phyloP scores from a whole-genome alignment of 2,329 filamentous ascomycete genomes.

The Shiraia sp. region DNA sequence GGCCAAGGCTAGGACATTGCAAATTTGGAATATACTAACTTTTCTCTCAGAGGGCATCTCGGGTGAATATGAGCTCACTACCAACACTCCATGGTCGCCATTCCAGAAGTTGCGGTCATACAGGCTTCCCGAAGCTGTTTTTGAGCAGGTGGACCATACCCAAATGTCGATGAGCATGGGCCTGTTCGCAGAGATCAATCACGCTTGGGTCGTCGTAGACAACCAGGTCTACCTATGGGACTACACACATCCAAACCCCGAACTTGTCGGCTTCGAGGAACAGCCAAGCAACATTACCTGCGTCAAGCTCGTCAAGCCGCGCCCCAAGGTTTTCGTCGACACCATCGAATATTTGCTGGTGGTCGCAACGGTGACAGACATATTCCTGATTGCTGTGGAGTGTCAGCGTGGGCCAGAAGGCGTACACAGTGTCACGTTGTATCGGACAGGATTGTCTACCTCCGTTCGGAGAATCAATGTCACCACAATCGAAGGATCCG shows the following conservation, averaged over 20 bases:
- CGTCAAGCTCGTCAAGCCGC: conserved; percentile 85
- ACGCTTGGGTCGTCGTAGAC: conserved; percentile 95
- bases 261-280: conserved; percentile 90
- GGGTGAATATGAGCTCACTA: conserved; percentile 84
- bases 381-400: conserved; percentile 84
- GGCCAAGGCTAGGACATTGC: not conserved
- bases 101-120: conserved; percentile 88
- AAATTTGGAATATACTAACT: conserved; percentile 30
- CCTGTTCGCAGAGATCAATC: conserved; percentile 89
- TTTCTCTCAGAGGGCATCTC: conserved; percentile 74
- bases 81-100: conserved; percentile 73
- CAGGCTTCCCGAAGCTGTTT: conserved; percentile 87
- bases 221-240: conserved; percentile 98
- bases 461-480: conserved; percentile 77
- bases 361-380: conserved; percentile 82
- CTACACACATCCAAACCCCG: conserved; percentile 89
- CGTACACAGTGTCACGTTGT: conserved; percentile 74
- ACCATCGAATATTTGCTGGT: conserved; percentile 87
- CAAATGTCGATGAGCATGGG: conserved; percentile 93
- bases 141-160: conserved; percentile 87
- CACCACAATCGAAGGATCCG: conserved; percentile 75
- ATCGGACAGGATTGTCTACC: conserved; percentile 84
- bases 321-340: conserved; percentile 82
- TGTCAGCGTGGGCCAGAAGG: conserved; percentile 67
- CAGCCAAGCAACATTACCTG: conserved; percentile 84